phyloP scores from a whole-genome alignment of 768 basidiomycete species.

The Tricholoma matsutake region DNA sequence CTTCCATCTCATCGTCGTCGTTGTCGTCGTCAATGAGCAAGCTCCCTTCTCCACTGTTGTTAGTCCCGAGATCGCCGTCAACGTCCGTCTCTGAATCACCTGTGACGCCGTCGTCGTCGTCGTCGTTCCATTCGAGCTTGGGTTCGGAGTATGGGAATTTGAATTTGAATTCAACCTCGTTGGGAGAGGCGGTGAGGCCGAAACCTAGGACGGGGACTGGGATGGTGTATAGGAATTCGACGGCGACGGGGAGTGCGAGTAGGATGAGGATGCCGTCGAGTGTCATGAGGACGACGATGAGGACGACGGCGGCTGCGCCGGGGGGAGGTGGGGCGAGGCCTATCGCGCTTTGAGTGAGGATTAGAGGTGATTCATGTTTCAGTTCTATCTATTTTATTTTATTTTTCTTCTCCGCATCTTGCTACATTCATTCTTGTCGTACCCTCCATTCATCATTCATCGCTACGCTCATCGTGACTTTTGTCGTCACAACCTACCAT shows the following conservation, averaged over 20 bases:
- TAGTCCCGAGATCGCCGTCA: constrained; percentile 12
- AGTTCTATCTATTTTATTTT: too few species aligned
- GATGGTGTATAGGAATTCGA: constrained; percentile 58
- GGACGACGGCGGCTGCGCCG: neutral
- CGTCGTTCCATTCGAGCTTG: neutral
- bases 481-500: too few species aligned
- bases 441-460: too few species aligned
- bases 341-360: neutral
- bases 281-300: neutral
- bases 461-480: too few species aligned
- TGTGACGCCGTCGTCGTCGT: constrained; percentile 18
- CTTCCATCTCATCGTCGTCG: constrained; percentile 17
- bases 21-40: constrained; percentile 5
- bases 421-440: too few species aligned
- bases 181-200: constrained; percentile 27
- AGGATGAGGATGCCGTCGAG: constrained; percentile 12
- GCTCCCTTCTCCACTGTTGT: constrained; percentile 16
- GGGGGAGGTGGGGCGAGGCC: neutral
- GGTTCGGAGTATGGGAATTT: neutral
- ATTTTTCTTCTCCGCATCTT: too few species aligned
- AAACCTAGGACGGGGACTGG: constrained; percentile 65
- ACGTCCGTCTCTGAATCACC: constrained; percentile 3
- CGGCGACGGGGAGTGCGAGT: neutral
- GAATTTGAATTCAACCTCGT: neutral
- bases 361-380: too few species aligned